Evolutionary conservation across 176 grass and related monocot species (phyloP).

Genomic region (Thalia dealbata): DNA sequence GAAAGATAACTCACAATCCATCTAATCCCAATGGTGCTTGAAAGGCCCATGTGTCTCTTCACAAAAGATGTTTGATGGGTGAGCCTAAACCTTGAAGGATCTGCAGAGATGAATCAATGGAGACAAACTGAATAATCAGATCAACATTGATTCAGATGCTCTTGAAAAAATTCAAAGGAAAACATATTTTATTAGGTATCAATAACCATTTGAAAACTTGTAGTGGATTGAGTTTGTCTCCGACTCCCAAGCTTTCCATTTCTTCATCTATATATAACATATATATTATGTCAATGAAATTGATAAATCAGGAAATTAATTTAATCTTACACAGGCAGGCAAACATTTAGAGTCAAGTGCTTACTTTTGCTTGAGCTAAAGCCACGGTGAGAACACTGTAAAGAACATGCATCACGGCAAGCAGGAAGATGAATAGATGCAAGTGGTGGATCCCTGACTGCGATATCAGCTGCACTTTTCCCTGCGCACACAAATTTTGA

Average conservation of each 20-base stretch:
- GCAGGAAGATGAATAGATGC: conserved; percentile 84
- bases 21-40: conserved; percentile 40
- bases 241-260: conserved; percentile 79
- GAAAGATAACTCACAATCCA: conserved; percentile 30
- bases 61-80: conserved; percentile 76
- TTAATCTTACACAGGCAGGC: not conserved
- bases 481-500: conserved; percentile 25
- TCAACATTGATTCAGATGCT: not conserved
- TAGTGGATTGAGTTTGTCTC: conserved; percentile 65
- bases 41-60: conserved; percentile 41
- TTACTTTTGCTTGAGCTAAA: conserved; percentile 56
- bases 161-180: too few species aligned
- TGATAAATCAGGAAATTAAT: not conserved
- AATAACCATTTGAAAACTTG: conserved; percentile 53
- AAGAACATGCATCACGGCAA: conserved; percentile 65
- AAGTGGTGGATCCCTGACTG: conserved; percentile 44
- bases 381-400: conserved; percentile 76
- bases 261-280: conserved; percentile 50
- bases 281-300: too few species aligned
- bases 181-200: too few species aligned
- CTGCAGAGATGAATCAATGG: conserved; percentile 12
- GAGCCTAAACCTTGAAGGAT: conserved; percentile 70
- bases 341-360: too few species aligned
- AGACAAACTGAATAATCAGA: not conserved
- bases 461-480: conserved; percentile 58